phyloP scores from a whole-genome alignment of 2,329 filamentous ascomycete genomes.

The Endoconidiophora laricicola region DNA sequence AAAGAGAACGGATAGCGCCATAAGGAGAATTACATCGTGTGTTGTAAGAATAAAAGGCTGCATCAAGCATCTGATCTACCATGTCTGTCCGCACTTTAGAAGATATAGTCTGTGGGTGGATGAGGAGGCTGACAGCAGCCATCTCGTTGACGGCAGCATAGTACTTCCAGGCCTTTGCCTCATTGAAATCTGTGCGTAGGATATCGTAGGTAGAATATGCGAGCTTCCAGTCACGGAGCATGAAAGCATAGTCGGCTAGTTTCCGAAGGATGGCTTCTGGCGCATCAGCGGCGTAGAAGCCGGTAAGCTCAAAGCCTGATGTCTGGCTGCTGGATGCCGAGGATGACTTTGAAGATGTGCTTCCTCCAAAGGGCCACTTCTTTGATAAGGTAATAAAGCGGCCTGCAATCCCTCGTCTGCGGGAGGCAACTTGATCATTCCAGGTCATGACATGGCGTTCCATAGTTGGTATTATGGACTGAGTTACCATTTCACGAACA shows the following conservation, averaged over 20 bases:
- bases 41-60: slow-evolving; percentile 81
- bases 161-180: slow-evolving; percentile 93
- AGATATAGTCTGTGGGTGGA: slow-evolving; percentile 54
- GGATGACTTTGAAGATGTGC: slow-evolving; percentile 37
- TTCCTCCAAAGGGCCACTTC: slow-evolving; percentile 71
- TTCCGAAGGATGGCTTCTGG: slow-evolving; percentile 87
- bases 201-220: slow-evolving; percentile 86
- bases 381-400: slow-evolving; percentile 91
- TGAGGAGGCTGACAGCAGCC: slow-evolving; percentile 68
- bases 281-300: slow-evolving; percentile 69
- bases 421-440: slow-evolving; percentile 94
- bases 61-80: slow-evolving; percentile 75
- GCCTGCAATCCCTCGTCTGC: slow-evolving; percentile 72
- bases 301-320: slow-evolving; percentile 62
- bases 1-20: slow-evolving; percentile 61
- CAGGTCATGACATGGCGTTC: slow-evolving; percentile 78
- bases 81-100: slow-evolving; percentile 66
- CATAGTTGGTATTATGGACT: slow-evolving; percentile 92
- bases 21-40: slow-evolving; percentile 68
- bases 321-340: slow-evolving; percentile 19
- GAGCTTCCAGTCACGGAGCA: slow-evolving; percentile 91
- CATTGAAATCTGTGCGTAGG: slow-evolving; percentile 71
- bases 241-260: slow-evolving; percentile 86
- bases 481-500: slow-evolving; percentile 84
- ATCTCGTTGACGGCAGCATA: slow-evolving; percentile 92